These are phyloP conservation scores for Metrosideros polymorpha DNA, from an alignment of 441 rosid species.

Conservation along the genomic window DNA sequence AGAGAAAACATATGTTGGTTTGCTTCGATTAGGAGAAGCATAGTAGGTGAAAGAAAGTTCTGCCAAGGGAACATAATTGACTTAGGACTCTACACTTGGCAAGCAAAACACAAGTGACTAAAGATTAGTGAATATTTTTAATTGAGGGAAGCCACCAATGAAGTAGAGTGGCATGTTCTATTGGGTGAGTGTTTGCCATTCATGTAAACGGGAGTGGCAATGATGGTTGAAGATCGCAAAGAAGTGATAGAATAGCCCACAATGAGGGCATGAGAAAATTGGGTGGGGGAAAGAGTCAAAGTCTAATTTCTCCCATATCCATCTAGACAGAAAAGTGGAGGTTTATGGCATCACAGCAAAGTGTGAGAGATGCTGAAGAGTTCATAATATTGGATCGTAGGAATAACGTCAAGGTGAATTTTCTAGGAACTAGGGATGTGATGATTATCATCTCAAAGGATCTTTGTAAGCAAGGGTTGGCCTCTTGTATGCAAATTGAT, in stretches of 20 bases:
- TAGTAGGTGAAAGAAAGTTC: background rate
- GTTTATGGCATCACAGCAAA: background rate
- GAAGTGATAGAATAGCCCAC: background rate
- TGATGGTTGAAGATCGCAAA: background rate
- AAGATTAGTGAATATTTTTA: background rate
- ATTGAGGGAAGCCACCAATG: background rate
- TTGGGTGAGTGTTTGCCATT: background rate
- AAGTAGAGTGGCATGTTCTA: background rate
- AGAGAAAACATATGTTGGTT: background rate
- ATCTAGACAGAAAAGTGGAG: background rate
- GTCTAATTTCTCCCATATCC: background rate
- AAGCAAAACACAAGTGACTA: background rate
- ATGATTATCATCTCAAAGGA: accelerated
- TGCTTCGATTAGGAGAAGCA: background rate
- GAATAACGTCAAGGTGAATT: background rate
- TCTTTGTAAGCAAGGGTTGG: background rate
- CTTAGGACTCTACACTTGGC: background rate
- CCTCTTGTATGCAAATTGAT: background rate
- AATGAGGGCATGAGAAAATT: background rate
- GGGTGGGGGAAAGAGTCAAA: background rate
- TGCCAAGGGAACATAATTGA: background rate
- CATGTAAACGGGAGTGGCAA: background rate
- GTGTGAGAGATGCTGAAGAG: background rate
- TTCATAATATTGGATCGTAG: background rate
- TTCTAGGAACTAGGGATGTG: background rate